These are phyloP conservation scores for Phytopythium boreale DNA, from an alignment of 352 stramenopile genomes.

Conservation along the genomic window DNA sequence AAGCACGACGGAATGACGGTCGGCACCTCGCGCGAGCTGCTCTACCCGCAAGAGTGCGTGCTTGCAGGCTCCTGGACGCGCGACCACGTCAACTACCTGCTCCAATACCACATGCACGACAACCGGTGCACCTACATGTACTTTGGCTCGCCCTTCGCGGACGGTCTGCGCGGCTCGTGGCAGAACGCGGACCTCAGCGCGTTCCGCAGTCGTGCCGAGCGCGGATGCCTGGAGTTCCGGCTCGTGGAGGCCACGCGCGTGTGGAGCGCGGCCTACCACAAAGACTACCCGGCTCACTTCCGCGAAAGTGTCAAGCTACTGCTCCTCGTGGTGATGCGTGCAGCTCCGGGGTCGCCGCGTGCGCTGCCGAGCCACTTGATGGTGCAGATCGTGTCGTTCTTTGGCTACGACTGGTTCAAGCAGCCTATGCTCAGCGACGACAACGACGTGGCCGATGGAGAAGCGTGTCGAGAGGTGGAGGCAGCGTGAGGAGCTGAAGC, in stretches of 20 bases:
- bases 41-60: conserved; percentile 47
- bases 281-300: conserved; percentile 37
- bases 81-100: conserved; percentile 36
- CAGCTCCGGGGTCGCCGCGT: not conserved
- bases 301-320: conserved; percentile 34
- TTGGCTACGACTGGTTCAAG: conserved; percentile 42
- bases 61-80: conserved; percentile 45
- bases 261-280: conserved; percentile 40
- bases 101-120: conserved; percentile 50
- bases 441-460: not conserved
- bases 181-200: conserved; percentile 39
- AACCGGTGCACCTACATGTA: conserved; percentile 58
- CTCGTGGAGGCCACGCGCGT: conserved; percentile 24
- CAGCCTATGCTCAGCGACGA: not conserved
- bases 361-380: conserved; percentile 36
- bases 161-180: conserved; percentile 47
- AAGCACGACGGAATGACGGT: conserved; percentile 34
- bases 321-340: conserved; percentile 28
- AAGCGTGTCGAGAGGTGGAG: not conserved
- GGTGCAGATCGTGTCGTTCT: conserved; percentile 39
- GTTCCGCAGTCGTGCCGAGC: conserved; percentile 26
- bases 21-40: conserved; percentile 46
- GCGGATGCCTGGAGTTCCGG: conserved; percentile 36
- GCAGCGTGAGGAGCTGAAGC: not conserved
- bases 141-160: conserved; percentile 30